A percentile compares a stretch with the other conserved stretches of the same genome.
Conservation (phyloP, 2,329 filamentous ascomycete species). For the Trichoderma simmonsii region DNA sequence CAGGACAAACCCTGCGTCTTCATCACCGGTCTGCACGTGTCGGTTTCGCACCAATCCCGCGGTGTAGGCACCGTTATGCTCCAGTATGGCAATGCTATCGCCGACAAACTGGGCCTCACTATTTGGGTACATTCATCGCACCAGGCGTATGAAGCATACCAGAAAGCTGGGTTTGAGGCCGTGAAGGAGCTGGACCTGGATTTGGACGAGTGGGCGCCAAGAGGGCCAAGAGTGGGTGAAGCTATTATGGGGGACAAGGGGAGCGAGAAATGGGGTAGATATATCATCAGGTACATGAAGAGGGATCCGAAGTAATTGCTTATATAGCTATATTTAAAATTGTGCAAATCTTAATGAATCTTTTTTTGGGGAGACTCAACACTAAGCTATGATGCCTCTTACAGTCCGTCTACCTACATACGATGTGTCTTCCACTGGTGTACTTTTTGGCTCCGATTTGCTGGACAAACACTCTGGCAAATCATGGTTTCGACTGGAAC, state of each 20-base stretch:
- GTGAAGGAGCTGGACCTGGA: conserved; percentile 14
- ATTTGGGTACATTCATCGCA: conserved; percentile 20
- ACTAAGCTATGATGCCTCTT: too few relatives aligned
- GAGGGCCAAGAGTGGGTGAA: conserved; percentile 14
- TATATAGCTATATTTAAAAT: too few relatives aligned
- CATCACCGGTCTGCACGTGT: conserved; percentile 16
- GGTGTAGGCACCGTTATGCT: conserved; percentile 17
- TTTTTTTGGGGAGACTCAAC: too few relatives aligned
- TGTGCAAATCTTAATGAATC: too few relatives aligned
- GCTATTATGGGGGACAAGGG: conserved; percentile 17
- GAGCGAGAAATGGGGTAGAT: conserved; percentile 18
- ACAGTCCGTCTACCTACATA: too few relatives aligned
- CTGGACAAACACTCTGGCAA: too few relatives aligned
- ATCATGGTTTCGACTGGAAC: too few relatives aligned
- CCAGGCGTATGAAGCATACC: conserved; percentile 18
- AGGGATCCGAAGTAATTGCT: neutral
- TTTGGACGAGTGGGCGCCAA: conserved; percentile 20
- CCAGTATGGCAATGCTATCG: conserved; percentile 15
- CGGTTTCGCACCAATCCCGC: conserved; percentile 12
- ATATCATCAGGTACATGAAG: conserved; percentile 19
- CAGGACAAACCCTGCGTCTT: conserved; percentile 18
- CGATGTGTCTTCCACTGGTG: too few relatives aligned
- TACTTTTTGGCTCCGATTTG: too few relatives aligned
- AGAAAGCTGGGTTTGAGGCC: conserved; percentile 14
- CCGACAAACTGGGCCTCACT: conserved; percentile 7